phyloP scores from a whole-genome alignment of 768 basidiomycete species.

The Termitomyces sp. region DNA sequence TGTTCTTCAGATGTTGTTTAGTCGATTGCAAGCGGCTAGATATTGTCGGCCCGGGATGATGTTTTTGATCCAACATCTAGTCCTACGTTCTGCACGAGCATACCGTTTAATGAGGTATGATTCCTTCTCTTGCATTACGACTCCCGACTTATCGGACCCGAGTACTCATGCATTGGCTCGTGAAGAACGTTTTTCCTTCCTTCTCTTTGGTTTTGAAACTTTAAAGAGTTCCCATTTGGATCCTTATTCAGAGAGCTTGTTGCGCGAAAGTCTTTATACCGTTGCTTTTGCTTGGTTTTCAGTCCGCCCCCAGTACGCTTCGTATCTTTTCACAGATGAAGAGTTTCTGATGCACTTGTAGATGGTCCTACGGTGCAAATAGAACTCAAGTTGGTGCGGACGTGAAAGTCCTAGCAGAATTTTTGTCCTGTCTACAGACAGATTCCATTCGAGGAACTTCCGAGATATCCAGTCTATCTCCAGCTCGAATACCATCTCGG shows the following conservation, averaged over 20 bases:
- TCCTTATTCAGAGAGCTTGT: conserved; percentile 65
- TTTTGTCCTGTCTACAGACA: conserved; percentile 67
- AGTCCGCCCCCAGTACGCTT: conserved; percentile 81
- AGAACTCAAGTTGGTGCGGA: conserved; percentile 87
- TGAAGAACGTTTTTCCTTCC: conserved; percentile 84
- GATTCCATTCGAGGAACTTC: conserved; percentile 61
- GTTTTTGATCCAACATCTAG: conserved; percentile 78
- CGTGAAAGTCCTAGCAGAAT: conserved; percentile 80
- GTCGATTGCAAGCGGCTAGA: conserved; percentile 88
- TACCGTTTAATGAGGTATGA: conserved; percentile 69
- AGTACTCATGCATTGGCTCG: conserved; percentile 92
- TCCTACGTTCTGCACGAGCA: conserved; percentile 72
- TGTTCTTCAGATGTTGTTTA: conserved; percentile 83
- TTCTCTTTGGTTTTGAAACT: conserved; percentile 90
- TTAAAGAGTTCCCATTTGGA: conserved; percentile 86
- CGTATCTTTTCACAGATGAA: not conserved
- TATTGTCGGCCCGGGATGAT: conserved; percentile 83
- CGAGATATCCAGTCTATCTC: conserved; percentile 57
- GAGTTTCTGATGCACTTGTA: conserved; percentile 22
- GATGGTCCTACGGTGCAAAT: conserved; percentile 96
- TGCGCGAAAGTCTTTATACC: conserved; percentile 72
- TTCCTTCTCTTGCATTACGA: not conserved
- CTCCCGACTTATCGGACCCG: conserved; percentile 2
- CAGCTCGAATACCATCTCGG: conserved; percentile 37
- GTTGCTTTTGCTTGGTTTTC: conserved; percentile 91